Evolutionary conservation across 2,329 filamentous ascomycete species (phyloP).

Genomic region (Talaromyces sp.): DNA sequence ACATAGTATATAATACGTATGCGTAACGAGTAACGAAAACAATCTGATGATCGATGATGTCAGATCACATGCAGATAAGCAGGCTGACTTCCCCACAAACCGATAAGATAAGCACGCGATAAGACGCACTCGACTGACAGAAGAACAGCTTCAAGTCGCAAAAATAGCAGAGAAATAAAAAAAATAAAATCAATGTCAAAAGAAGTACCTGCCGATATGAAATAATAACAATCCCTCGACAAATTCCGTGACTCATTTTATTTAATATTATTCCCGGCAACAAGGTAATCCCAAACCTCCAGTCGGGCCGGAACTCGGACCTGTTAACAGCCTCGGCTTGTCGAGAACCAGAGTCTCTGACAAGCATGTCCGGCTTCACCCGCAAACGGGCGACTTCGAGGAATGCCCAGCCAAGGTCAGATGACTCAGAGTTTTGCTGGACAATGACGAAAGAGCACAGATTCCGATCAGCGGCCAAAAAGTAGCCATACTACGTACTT

Average conservation of each 20-base stretch:
- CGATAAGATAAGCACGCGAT: constrained; percentile 3
- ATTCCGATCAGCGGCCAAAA: not conserved
- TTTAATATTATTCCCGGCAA: not conserved
- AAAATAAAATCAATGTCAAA: not conserved
- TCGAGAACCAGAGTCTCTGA: not conserved
- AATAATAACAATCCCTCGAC: not conserved
- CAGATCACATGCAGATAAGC: constrained; percentile 11
- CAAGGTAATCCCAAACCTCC: not conserved
- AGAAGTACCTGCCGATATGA: not conserved
- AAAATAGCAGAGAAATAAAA: not conserved
- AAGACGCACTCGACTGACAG: not conserved
- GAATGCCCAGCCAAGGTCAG: not conserved
- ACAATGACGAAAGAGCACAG: not conserved
- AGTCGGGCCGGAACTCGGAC: not conserved
- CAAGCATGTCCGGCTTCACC: constrained; percentile 8
- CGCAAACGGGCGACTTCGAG: not conserved
- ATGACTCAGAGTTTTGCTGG: not conserved
- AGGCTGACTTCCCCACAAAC: constrained; percentile 7
- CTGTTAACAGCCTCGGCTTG: not conserved
- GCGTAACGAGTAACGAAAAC: too few species aligned
- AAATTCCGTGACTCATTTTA: not conserved
- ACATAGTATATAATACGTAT: not conserved
- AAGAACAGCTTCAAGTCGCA: not conserved
- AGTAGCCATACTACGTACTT: too few species aligned
- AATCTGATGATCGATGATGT: not conserved